Percentiles rank a stretch among this genome's conserved stretches.
These are phyloP conservation scores for Nicotiana obtusifolia DNA, from an alignment of 257 asterid genomes.

Conservation along the genomic window DNA sequence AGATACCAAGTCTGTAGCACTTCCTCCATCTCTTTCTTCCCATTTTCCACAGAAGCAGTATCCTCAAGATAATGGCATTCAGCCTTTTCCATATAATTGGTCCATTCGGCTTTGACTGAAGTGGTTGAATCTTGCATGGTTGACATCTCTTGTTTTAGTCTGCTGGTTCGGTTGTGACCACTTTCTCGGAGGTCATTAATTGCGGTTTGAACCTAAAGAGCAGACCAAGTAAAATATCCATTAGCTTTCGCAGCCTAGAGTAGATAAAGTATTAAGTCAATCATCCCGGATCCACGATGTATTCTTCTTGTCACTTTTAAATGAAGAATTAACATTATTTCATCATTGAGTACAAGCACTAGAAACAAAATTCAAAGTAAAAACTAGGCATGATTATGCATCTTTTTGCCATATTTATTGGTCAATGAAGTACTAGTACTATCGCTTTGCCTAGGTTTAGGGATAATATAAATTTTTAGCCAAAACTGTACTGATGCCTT, in stretches of 20 bases:
- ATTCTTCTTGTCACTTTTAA: background rate
- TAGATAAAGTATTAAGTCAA: background rate
- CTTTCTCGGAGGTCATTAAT: conserved; percentile 72
- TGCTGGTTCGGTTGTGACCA: conserved; percentile 66
- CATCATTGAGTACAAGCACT: background rate
- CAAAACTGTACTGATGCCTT: background rate
- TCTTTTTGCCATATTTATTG: background rate
- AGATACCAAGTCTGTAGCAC: conserved; percentile 73
- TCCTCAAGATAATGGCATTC: conserved; percentile 73
- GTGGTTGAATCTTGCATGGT: conserved; percentile 67
- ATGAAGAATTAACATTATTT: background rate
- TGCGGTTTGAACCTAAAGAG: conserved; percentile 72
- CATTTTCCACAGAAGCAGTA: conserved; percentile 61
- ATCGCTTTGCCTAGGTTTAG: background rate
- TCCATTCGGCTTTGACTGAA: conserved; percentile 69
- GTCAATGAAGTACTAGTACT: background rate
- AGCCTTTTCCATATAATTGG: conserved; percentile 44
- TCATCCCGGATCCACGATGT: background rate
- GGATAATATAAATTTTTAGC: background rate
- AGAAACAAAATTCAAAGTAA: background rate
- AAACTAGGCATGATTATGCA: background rate
- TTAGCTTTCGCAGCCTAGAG: background rate
- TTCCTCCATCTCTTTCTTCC: conserved; percentile 62
- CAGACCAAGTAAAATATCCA: background rate
- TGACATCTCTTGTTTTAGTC: conserved; percentile 86